Evolutionary conservation across 1,284 basidiomycete genomes (phyloP).

Genomic region (Microbotryum violaceum): DNA sequence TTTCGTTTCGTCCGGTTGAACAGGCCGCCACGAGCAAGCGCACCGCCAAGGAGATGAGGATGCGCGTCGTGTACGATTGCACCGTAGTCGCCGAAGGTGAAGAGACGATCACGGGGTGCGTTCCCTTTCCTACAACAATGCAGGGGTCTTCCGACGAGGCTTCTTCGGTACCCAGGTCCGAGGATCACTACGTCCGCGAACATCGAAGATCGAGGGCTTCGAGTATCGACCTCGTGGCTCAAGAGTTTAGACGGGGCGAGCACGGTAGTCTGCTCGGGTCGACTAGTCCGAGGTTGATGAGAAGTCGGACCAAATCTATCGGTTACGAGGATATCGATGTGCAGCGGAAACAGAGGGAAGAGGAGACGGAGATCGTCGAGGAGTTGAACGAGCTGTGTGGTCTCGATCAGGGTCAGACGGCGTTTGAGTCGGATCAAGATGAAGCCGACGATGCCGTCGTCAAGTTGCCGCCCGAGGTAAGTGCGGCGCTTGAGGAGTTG

Average conservation of each 20-base stretch:
- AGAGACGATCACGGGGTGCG: neutral
- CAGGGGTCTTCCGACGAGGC: no score
- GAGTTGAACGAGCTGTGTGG: conserved; percentile 29
- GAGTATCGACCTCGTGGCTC: neutral
- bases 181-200: no score
- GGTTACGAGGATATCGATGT: conserved; percentile 15
- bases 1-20: no score
- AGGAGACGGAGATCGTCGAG: conserved; percentile 31
- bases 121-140: neutral
- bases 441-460: conserved; percentile 28
- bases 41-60: conserved; percentile 39
- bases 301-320: no score
- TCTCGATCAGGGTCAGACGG: conserved; percentile 33
- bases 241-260: no score
- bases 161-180: no score
- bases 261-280: no score
- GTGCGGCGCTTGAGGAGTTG: conserved; percentile 4
- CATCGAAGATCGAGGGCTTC: neutral
- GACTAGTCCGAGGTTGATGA: no score
- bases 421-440: conserved; percentile 32
- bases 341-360: conserved; percentile 8
- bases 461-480: conserved; percentile 22
- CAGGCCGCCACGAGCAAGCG: conserved; percentile 45
- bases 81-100: conserved; percentile 42
- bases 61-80: conserved; percentile 47